Conservation (phyloP, 768 basidiomycete genomes). For the Boletus speciosus region DNA sequence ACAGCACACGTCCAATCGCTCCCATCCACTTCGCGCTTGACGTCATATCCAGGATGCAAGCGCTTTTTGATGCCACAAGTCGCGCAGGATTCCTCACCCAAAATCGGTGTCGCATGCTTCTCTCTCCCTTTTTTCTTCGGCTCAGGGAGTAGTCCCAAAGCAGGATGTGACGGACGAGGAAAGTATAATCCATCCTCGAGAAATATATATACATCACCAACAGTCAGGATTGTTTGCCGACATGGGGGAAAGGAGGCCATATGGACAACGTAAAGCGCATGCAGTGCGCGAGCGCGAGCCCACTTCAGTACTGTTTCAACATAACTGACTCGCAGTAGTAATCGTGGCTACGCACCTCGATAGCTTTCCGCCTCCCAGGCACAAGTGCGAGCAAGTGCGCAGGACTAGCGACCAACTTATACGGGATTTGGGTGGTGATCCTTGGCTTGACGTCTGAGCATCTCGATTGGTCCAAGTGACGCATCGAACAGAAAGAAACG, state of each 20-base stretch:
- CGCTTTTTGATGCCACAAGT: slow-evolving; percentile 30
- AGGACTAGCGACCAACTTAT: slow-evolving; percentile 36
- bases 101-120: slow-evolving; percentile 19
- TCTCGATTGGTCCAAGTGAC: background rate
- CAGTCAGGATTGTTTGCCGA: slow-evolving; percentile 29
- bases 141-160: slow-evolving; percentile 4
- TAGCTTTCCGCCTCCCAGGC: slow-evolving; percentile 44
- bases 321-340: background rate
- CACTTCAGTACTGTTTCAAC: slow-evolving; percentile 31
- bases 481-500: background rate
- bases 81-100: slow-evolving; percentile 25
- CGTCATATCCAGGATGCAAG: slow-evolving; percentile 21
- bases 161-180: slow-evolving; percentile 27
- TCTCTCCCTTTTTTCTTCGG: slow-evolving; percentile 26
- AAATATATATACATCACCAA: slow-evolving; percentile 44
- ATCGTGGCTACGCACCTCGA: slow-evolving; percentile 39
- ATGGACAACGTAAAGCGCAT: slow-evolving; percentile 35
- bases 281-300: slow-evolving; percentile 42
- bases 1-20: slow-evolving; percentile 23
- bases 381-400: slow-evolving; percentile 35
- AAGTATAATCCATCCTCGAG: slow-evolving; percentile 41
- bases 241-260: slow-evolving; percentile 17
- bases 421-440: slow-evolving; percentile 31
- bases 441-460: slow-evolving; percentile 36
- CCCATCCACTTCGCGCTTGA: slow-evolving; percentile 19